Percentiles rank a stretch among this genome's conserved stretches.
These are phyloP conservation scores for Cladophialophora immunda DNA, from an alignment of 2,329 filamentous ascomycete species.

Conservation along the genomic window DNA sequence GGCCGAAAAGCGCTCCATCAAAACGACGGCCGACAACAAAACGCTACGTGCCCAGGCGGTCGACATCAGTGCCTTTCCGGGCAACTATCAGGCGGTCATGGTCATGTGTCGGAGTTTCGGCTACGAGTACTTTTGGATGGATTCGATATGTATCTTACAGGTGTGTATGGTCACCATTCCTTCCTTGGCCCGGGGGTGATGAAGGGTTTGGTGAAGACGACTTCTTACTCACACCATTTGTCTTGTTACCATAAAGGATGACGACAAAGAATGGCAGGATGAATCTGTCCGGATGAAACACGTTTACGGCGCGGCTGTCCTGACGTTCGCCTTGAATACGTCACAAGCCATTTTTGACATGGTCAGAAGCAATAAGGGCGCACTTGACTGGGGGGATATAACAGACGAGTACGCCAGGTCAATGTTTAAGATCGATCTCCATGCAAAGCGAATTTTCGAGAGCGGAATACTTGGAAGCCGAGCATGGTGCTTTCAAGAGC, in stretches of 20 bases:
- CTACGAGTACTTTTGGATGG: not conserved
- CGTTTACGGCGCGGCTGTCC: not conserved
- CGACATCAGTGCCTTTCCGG: not conserved
- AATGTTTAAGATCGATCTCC: not conserved
- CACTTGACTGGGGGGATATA: not conserved
- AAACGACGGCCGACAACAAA: not conserved
- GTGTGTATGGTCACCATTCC: not conserved
- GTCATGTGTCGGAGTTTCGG: conserved; percentile 3
- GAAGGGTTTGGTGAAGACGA: too few species aligned
- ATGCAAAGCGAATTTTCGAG: not conserved
- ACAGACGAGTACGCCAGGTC: not conserved
- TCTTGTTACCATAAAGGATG: too few species aligned
- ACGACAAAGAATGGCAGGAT: not conserved
- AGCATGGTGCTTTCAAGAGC: conserved; percentile 2
- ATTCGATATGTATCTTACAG: conserved; percentile 1
- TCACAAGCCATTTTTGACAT: not conserved
- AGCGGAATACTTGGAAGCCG: not conserved
- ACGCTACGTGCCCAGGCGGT: not conserved
- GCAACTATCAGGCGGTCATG: not conserved
- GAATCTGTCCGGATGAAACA: not conserved
- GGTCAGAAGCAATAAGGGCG: not conserved
- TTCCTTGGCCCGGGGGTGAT: too few species aligned
- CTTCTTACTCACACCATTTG: too few species aligned
- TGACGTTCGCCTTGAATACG: not conserved
- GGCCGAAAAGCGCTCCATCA: not conserved